phyloP scores from a whole-genome alignment of 192 early-diverging fungal species.

The Coemansia sp. region DNA sequence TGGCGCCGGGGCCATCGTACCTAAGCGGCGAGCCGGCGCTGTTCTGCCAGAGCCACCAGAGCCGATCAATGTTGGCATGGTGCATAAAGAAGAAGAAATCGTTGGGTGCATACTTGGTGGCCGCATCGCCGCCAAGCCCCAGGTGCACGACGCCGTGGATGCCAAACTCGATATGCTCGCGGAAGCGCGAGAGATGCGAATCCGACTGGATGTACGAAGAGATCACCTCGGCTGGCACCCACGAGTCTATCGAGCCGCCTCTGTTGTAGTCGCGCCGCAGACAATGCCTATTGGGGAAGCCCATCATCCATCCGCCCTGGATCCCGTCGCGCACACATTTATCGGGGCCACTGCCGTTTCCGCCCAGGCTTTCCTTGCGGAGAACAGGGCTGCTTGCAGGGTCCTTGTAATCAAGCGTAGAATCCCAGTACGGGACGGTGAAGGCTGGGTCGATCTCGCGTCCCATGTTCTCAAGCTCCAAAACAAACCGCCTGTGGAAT shows the following conservation, averaged over 20 bases:
- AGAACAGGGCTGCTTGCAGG: slow-evolving; percentile 38
- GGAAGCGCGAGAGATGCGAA: slow-evolving; percentile 21
- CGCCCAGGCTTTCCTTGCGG: slow-evolving; percentile 23
- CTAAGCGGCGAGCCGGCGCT: slow-evolving; percentile 13
- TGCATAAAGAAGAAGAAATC: slow-evolving; percentile 66
- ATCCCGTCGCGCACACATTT: slow-evolving; percentile 31
- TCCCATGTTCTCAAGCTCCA: slow-evolving; percentile 49
- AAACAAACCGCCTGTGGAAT: slow-evolving; percentile 54
- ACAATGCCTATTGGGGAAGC: slow-evolving; percentile 35
- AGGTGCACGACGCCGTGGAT: slow-evolving; percentile 53
- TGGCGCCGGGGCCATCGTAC: slow-evolving; percentile 34
- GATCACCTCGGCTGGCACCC: slow-evolving; percentile 44
- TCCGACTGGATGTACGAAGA: slow-evolving; percentile 46
- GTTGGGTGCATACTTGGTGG: slow-evolving; percentile 49
- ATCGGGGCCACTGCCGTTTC: slow-evolving; percentile 33
- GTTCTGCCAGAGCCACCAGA: slow-evolving; percentile 62
- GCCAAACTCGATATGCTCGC: slow-evolving; percentile 53
- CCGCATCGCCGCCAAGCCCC: slow-evolving; percentile 53
- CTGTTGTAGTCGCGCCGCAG: slow-evolving; percentile 30
- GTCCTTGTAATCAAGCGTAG: slow-evolving; percentile 31
- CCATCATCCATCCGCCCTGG: slow-evolving; percentile 28
- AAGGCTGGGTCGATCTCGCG: slow-evolving; percentile 37
- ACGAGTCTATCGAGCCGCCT: slow-evolving; percentile 30
- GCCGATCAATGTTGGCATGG: slow-evolving; percentile 61
- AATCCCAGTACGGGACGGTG: slow-evolving; percentile 50